Base-by-base conservation (phyloP, 2,329 filamentous ascomycete genomes). In the Ophiosphaerella herpotricha region DNA sequence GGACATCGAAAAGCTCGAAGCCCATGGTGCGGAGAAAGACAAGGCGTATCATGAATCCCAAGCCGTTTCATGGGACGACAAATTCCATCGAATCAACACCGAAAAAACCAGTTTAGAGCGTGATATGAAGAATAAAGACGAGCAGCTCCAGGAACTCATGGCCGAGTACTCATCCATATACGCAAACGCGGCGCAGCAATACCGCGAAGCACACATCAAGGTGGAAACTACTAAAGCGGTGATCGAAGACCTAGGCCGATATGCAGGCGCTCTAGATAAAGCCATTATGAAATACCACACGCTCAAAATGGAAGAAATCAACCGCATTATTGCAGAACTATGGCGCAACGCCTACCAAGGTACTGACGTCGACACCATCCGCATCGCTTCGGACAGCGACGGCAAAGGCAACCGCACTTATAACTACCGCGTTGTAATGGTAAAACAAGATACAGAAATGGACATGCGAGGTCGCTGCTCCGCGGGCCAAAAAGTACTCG, bases 401-500 rank as follows among this genome's bases (percentile, higher is more conserved):
- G 80, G 80, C 35, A 84, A 85, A 48, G 87, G 85, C 44, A 91
- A 90, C 66, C 86, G 90, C 64, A 89, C 82, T 55, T 97, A 97
- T 82, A 97, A 99, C 76, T 99, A 99, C 79, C 90, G 94, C 39
- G 78, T 99, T 5, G 92, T 90, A 74, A 99, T 99, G 94, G 86
- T 96, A 62, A 99, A 99, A 78, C 88, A 93, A 70, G 91, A 95
- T 67, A 90, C 89, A 0, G 94, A 99, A 74, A 96, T 99, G 91
- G 94, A 99, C 77, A 99, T 99, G 94, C 90, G 94, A 55, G 95
- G 94, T 1, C 90, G 94, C 47, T 99, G 94, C 80, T 95, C 90
- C 60, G 94, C 94, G 1, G 94, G 94, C 3, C 94, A 99, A 73
- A 97, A 96, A 75, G 93, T 99, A 24, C 84, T 99, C 24, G 94